Evolutionary conservation across 495 filamentous ascomycete species (phyloP).

Genomic region (Trichoderma orchidacearum): DNA sequence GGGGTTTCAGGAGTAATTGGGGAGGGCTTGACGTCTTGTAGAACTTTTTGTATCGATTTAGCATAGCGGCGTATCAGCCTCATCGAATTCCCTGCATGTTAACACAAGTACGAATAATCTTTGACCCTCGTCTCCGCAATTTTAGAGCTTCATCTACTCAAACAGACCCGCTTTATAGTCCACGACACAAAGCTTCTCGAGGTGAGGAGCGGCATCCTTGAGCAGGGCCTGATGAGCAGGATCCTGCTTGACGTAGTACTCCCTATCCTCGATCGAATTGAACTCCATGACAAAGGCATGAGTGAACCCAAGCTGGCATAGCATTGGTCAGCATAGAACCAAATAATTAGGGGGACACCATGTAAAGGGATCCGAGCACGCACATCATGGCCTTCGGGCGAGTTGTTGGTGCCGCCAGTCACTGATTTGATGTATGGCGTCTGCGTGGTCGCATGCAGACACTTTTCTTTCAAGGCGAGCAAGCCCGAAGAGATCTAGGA

Average conservation of each 20-base stretch:
- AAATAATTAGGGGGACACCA: too few relatives aligned
- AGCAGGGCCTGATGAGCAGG: constrained; percentile 34
- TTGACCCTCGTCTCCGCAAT: too few relatives aligned
- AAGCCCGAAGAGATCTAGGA: not conserved
- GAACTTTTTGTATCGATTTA: too few relatives aligned
- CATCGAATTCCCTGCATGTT: too few relatives aligned
- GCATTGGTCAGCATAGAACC: too few relatives aligned
- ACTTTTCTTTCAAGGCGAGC: constrained; percentile 25
- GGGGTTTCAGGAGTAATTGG: too few relatives aligned
- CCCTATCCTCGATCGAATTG: constrained; percentile 36
- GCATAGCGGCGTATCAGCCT: too few relatives aligned
- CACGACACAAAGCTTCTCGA: constrained; percentile 28
- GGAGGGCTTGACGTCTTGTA: too few relatives aligned
- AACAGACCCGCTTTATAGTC: constrained; percentile 29
- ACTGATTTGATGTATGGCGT: constrained; percentile 44
- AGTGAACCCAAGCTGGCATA: constrained; percentile 39
- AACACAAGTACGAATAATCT: too few relatives aligned
- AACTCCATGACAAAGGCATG: constrained; percentile 55
- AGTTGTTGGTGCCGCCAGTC: constrained; percentile 51
- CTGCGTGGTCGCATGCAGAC: constrained; percentile 32
- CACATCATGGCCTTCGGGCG: constrained; percentile 50
- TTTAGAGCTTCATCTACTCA: not conserved
- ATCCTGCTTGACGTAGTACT: constrained; percentile 42
- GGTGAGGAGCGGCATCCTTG: constrained; percentile 14
- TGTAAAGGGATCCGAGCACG: not conserved